Evolutionary conservation across 306 rosid species (phyloP), one percentile per base, ranked within the genome.

Genomic region (Herpetospermum pedunculosum): DNA sequence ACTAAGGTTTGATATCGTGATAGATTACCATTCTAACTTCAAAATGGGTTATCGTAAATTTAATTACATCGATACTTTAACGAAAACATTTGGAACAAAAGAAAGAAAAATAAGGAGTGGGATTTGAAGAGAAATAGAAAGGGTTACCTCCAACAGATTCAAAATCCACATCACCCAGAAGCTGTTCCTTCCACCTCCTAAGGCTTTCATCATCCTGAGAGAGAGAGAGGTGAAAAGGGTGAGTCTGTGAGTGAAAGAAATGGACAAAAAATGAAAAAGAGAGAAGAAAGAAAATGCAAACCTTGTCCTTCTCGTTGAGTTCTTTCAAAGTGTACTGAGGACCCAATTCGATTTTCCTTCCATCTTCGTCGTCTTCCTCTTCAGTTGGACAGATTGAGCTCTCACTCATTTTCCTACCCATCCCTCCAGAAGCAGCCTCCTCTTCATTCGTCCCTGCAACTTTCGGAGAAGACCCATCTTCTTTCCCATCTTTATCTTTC

Each of bases 131-230:
- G 12, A 57, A 59, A 15, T 28, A 26, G 21, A 29, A 14, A 50
- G 21, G 57, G 52, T 75, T 83, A 92, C 98, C 98, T 79, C 92
- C 92, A 69, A 90, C 95, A 73, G 94, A 76, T 82, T 82, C 84
- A 32, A 93, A 82, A 74, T 93, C 98, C 32, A 93, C 94, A 79
- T 84, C 82, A 81, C 98, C 97, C 80, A 93, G 93, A 84, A 93
- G 98, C 85, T 93, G 98, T 72, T 93, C 97, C 83, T 90, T 93
- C 98, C 98, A 93, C 83, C 89, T 86, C 86, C 89, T 85, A 62
- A 93, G 83, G 84, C 98, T 93, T 84, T 90, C 96, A 79, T 93
- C 98, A 81, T 93, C 97, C 97, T 90, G 73, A 29, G 28, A 29
- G 23, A 41, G 35, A 10, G 63, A 53, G 2, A 25, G 7, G n/a